These are phyloP conservation scores for Leptomonas pyrrhocoris DNA, from an alignment of 208 protist genomes.

Conservation along the genomic window DNA sequence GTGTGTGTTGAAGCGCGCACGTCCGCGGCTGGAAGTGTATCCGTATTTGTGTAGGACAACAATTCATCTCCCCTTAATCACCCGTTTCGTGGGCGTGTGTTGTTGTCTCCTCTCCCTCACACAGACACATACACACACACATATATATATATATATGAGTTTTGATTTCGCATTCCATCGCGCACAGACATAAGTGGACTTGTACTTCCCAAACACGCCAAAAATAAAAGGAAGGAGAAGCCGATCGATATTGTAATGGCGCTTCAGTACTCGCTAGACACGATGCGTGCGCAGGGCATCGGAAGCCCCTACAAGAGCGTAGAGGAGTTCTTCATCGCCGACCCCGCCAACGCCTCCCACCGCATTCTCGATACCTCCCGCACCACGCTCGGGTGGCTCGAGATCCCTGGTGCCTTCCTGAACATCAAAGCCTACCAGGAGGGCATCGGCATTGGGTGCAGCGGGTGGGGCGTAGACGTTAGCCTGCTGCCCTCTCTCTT, in stretches of 20 bases:
- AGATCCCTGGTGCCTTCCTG: constrained; percentile 27
- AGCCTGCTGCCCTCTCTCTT: constrained; percentile 29
- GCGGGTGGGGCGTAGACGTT: constrained; percentile 51
- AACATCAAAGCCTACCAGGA: constrained; percentile 39
- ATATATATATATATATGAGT: no score
- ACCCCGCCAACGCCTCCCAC: constrained; percentile 22
- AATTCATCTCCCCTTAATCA: no score
- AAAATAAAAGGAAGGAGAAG: background rate
- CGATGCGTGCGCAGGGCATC: constrained; percentile 27
- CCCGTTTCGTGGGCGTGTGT: no score
- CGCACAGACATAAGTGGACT: no score
- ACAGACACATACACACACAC: background rate
- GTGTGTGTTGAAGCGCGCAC: no score
- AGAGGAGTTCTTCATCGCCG: constrained; percentile 24
- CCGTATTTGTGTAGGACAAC: no score
- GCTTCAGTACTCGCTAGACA: constrained; percentile 18
- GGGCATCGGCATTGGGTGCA: constrained; percentile 24
- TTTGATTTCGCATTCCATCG: no score
- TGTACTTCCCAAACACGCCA: no score
- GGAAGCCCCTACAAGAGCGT: constrained; percentile 30
- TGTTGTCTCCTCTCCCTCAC: no score
- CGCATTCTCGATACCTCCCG: constrained; percentile 20
- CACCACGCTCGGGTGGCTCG: constrained; percentile 27
- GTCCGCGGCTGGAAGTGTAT: no score
- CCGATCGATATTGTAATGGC: constrained; percentile 11